Conservation (phyloP, 306 rosid genomes). For the Dicorynia guianensis region DNA sequence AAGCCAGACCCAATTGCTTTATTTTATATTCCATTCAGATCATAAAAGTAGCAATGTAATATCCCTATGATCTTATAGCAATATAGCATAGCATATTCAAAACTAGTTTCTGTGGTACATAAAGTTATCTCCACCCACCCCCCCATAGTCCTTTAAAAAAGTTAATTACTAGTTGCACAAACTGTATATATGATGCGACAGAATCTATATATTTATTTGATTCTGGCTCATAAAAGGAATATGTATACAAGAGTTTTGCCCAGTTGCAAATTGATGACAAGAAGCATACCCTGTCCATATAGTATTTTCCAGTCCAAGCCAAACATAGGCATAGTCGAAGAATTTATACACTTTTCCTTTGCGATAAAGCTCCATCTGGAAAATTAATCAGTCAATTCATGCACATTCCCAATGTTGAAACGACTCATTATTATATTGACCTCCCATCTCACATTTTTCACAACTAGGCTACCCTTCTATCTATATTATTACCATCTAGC, state of each 20-base stretch:
- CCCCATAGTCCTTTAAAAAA: too few relatives aligned
- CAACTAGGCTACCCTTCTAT: not conserved
- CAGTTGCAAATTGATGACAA: not conserved
- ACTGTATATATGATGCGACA: not conserved
- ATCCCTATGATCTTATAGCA: not conserved
- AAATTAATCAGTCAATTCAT: conserved; percentile 61
- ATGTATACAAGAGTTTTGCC: conserved; percentile 27
- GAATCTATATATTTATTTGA: conserved; percentile 17
- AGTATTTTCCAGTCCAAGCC: conserved; percentile 20
- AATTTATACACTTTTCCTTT: conserved; percentile 54
- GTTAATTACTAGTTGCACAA: too few relatives aligned
- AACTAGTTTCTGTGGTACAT: too few relatives aligned
- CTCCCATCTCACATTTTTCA: conserved; percentile 13
- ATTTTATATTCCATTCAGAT: not conserved
- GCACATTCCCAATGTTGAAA: conserved; percentile 42
- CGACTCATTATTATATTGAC: conserved; percentile 15
- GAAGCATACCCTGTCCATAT: not conserved
- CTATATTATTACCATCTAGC: conserved; percentile 31
- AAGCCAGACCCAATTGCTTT: not conserved
- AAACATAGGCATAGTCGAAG: conserved; percentile 58
- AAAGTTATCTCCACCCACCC: too few relatives aligned
- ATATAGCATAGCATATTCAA: too few relatives aligned
- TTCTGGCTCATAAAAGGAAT: conserved; percentile 38
- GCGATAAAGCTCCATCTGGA: conserved; percentile 40
- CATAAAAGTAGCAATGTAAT: not conserved